Percentiles rank a stretch among this genome's conserved stretches.
These are phyloP conservation scores for Colletotrichum cuscutae DNA, from an alignment of 2,329 filamentous ascomycete species.

Conservation along the genomic window DNA sequence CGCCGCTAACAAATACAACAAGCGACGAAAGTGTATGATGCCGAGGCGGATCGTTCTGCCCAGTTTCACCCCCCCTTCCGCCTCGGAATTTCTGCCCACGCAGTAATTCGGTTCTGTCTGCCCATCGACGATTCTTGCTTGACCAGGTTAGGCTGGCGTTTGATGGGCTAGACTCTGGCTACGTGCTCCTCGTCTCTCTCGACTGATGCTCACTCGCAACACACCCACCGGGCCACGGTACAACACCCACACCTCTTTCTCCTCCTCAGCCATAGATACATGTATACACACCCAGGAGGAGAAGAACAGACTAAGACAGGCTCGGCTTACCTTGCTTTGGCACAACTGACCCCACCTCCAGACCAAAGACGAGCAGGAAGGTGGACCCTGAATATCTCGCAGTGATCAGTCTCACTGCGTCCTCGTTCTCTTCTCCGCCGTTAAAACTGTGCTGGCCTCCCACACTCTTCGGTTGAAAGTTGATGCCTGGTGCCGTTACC, in stretches of 20 bases:
- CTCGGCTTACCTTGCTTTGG: conserved; percentile 25
- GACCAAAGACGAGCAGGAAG: conserved; percentile 18
- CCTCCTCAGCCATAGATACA: conserved; percentile 8
- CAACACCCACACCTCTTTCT: conserved; percentile 1
- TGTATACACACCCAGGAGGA: conserved; percentile 1
- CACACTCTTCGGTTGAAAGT: conserved; percentile 11
- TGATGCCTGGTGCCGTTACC: conserved; percentile 20
- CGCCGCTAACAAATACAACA: conserved; percentile 5
- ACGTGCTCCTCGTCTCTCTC: conserved; percentile 6
- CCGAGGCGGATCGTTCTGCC: conserved; percentile 29
- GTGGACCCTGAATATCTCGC: conserved; percentile 35
- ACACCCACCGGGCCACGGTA: conserved; percentile 9
- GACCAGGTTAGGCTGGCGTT: conserved; percentile 25
- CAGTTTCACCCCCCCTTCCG: conserved; percentile 26
- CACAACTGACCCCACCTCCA: conserved; percentile 30
- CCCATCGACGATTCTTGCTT: conserved; percentile 23
- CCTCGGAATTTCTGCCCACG: conserved; percentile 31
- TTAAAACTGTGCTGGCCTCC: conserved; percentile 33
- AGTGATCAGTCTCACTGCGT: conserved; percentile 6
- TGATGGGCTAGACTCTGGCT: conserved; percentile 29
- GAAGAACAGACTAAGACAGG: conserved; percentile 23
- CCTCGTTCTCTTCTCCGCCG: conserved; percentile 27
- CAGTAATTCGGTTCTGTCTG: conserved; percentile 31
- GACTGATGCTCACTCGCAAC: conserved; percentile 15
- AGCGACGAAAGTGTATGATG: conserved; percentile 13